Percentiles rank a stretch among this genome's conserved stretches.
Evolutionary conservation across 2,329 filamentous ascomycete genomes (phyloP).

Genomic region (Diatrype stigma): DNA sequence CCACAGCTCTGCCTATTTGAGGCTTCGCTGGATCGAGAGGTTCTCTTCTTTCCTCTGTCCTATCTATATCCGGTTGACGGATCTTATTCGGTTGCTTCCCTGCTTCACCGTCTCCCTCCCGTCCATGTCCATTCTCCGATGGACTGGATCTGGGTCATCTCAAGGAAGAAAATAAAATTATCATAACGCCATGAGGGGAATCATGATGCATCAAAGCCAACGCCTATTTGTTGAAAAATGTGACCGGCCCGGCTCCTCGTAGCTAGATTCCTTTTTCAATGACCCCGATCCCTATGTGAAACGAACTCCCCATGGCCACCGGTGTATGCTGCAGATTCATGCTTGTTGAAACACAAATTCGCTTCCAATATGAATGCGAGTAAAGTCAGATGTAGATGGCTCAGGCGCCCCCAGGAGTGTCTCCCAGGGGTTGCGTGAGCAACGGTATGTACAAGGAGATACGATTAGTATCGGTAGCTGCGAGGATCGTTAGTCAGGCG

Average conservation of each 20-base stretch:
- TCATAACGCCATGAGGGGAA: conserved; percentile 34
- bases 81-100: conserved; percentile 14
- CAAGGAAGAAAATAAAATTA: conserved; percentile 21
- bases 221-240: conserved; percentile 35
- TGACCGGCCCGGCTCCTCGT: conserved; percentile 27
- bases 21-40: background rate
- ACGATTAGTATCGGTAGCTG: conserved; percentile 65
- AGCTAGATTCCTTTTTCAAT: conserved; percentile 20
- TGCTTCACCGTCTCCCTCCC: conserved; percentile 16
- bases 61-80: conserved; percentile 27
- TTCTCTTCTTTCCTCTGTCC: conserved; percentile 18
- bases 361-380: conserved; percentile 5
- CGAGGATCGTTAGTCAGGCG: conserved; percentile 23
- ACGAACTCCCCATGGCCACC: conserved; percentile 13
- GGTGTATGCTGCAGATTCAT: conserved; percentile 29
- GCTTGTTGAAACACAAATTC: conserved; percentile 27
- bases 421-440: conserved; percentile 3
- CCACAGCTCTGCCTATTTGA: too few relatives aligned
- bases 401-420: conserved; percentile 10
- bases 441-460: conserved; percentile 19
- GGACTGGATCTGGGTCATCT: conserved; percentile 14
- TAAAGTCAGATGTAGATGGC: conserved; percentile 6
- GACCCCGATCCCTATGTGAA: conserved; percentile 20
- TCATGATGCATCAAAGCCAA: conserved; percentile 35
- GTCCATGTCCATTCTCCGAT: conserved; percentile 10